Percentiles rank a stretch among this genome's conserved stretches.
Evolutionary conservation across 805 yeast genomes (phyloP).

Genomic region (Vanderwaltozyma tropicalis): DNA sequence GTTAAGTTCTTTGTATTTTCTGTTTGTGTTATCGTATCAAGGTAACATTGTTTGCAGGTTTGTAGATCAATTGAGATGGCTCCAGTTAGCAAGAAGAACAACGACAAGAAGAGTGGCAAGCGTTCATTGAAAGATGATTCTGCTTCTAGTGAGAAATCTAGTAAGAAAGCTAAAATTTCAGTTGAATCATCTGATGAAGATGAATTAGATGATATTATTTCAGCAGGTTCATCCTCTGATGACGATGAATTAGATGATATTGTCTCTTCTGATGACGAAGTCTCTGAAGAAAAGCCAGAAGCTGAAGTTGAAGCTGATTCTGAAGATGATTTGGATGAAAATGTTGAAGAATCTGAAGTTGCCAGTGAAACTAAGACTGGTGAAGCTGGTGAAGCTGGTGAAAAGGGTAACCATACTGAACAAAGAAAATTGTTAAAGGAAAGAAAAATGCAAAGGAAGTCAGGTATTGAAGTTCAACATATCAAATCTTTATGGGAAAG

Average conservation of each 20-base stretch:
- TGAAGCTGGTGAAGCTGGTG: slow-evolving; percentile 24
- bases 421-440: slow-evolving; percentile 70
- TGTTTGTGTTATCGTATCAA: too few relatives aligned
- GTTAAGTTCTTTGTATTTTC: too few relatives aligned
- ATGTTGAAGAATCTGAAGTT: slow-evolving; percentile 20
- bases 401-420: slow-evolving; percentile 54
- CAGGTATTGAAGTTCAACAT: slow-evolving; percentile 77
- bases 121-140: slow-evolving; percentile 3
- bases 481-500: slow-evolving; percentile 88
- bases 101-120: slow-evolving; percentile 2
- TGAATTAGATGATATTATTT: slow-evolving; percentile 18
- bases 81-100: slow-evolving; percentile 9
- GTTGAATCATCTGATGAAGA: slow-evolving; percentile 28
- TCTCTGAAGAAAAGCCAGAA: slow-evolving; percentile 17
- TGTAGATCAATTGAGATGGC: slow-evolving; percentile 9
- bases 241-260: slow-evolving; percentile 23
- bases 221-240: slow-evolving; percentile 9
- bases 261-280: slow-evolving; percentile 9
- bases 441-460: slow-evolving; percentile 75
- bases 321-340: slow-evolving; percentile 26
- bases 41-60: too few relatives aligned
- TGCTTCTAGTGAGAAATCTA: not conserved
- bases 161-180: slow-evolving; percentile 25
- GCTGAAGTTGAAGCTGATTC: slow-evolving; percentile 14
- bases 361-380: slow-evolving; percentile 25